Evolutionary conservation across 495 filamentous ascomycete genomes (phyloP).

Genomic region (Penicillium desertorum): DNA sequence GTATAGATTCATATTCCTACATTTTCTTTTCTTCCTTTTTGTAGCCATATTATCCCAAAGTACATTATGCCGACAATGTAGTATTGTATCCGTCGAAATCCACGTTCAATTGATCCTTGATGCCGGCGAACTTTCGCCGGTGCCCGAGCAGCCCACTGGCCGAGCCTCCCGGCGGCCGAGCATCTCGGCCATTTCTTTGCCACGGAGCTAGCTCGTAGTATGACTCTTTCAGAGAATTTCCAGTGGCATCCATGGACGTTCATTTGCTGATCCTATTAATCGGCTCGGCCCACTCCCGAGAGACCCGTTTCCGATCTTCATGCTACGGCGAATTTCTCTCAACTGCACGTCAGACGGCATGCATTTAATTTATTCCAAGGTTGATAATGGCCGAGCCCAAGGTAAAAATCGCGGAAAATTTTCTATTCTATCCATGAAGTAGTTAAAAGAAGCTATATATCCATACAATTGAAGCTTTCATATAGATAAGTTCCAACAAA

Average conservation of each 20-base stretch:
- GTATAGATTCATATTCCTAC: not conserved
- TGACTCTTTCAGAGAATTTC: not conserved
- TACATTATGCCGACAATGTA: not conserved
- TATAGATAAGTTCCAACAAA: not conserved
- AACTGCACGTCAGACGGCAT: not conserved
- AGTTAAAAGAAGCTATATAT: not conserved
- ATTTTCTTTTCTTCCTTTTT: not conserved
- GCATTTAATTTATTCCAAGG: not conserved
- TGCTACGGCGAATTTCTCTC: slow-evolving; percentile 1
- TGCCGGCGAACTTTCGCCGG: slow-evolving; percentile 1
- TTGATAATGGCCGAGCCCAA: slow-evolving; percentile 4
- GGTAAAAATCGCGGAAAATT: slow-evolving; percentile 1
- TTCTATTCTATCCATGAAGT: not conserved
- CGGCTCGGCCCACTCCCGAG: not conserved
- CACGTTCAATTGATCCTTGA: not conserved
- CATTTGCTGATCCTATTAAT: slow-evolving; percentile 2
- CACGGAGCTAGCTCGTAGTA: slow-evolving; percentile 5
- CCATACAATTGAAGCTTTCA: not conserved
- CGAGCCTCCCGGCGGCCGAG: not conserved
- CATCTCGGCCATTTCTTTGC: slow-evolving; percentile 1
- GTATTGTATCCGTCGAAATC: not conserved
- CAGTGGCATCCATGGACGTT: not conserved
- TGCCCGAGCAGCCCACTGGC: no score
- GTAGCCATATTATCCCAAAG: not conserved
- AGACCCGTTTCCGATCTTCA: not conserved